Conservation (phyloP, 1,139 yeast species). For the Diutina pseudorugosa region DNA sequence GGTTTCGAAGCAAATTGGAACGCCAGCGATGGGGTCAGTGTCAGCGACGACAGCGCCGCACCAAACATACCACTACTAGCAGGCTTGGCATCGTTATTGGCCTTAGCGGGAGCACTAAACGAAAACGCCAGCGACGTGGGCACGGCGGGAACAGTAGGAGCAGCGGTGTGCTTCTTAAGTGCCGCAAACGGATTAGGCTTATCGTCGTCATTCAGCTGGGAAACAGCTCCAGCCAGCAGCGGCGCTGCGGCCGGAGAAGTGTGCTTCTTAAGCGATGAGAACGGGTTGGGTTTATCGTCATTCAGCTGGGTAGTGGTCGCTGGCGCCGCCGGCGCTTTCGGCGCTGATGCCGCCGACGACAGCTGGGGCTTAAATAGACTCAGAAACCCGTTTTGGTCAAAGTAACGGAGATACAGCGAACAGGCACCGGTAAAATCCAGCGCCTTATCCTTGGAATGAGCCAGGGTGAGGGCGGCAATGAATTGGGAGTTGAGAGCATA, state of each 20-base stretch:
- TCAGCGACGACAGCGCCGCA: background rate
- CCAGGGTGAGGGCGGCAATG: background rate
- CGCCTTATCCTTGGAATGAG: background rate
- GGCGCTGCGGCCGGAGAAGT: background rate
- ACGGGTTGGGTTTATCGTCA: background rate
- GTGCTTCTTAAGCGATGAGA: background rate
- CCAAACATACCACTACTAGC: background rate
- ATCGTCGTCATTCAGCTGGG: background rate
- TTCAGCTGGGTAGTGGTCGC: background rate
- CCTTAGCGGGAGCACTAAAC: background rate
- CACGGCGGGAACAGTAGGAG: background rate
- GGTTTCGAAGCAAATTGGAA: background rate
- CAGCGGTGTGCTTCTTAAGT: background rate
- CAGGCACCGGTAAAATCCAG: background rate
- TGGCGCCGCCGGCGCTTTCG: background rate
- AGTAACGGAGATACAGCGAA: background rate
- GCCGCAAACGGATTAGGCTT: slow-evolving; percentile 1
- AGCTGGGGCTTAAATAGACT: slow-evolving; percentile 3
- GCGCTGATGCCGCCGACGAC: slow-evolving; percentile 4
- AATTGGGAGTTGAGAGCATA: slow-evolving; percentile 1
- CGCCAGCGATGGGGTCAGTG: background rate
- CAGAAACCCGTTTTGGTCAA: background rate
- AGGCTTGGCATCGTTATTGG: background rate
- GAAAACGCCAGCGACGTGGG: background rate
- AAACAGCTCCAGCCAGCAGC: background rate